These are phyloP conservation scores for Sorghum bicolor DNA, from an alignment of 176 grass and related monocot species.

Conservation along the genomic window Sorghum_bicolor_NCBIv3 NC_012878.2:56395501-56396000, in stretches of 20 bases:
- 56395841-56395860: not conserved
- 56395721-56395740: not conserved
- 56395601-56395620: not conserved
- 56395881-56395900: rapidly evolving
- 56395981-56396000: too few species aligned
- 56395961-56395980: too few species aligned
- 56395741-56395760: rapidly evolving
- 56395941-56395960: rapidly evolving
- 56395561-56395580: rapidly evolving
- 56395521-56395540: not conserved
- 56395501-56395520: not conserved
- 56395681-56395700: not conserved
- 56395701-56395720: not conserved
- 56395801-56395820: too few species aligned
- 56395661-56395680: not conserved
- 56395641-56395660: rapidly evolving
- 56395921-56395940: not conserved
- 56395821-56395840: not conserved
- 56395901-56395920: not conserved
- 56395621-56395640: rapidly evolving
- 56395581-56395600: not conserved
- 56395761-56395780: not conserved
- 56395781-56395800: too few species aligned
- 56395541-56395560: not conserved
- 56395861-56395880: not conserved